phyloP scores from a whole-genome alignment of 2,329 filamentous ascomycete species.

The Penicillium paneum region DNA sequence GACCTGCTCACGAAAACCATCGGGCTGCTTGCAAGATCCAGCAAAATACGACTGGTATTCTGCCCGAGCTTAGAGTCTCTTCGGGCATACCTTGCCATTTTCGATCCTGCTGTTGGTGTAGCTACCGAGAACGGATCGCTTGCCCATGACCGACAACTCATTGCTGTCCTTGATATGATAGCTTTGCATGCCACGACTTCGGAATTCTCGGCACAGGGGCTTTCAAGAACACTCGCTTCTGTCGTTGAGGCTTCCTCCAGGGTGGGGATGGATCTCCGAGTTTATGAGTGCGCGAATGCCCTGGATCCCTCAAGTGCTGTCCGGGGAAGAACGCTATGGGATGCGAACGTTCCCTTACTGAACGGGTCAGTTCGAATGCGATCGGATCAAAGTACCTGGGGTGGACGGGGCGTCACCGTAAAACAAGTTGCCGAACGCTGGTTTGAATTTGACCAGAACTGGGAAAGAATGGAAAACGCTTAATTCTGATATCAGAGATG shows the following conservation, averaged over 20 bases:
- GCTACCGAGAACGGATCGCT: background rate
- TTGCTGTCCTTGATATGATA: constrained; percentile 43
- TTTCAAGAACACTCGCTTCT: constrained; percentile 45
- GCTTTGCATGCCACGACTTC: constrained; percentile 43
- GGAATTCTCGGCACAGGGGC: constrained; percentile 49
- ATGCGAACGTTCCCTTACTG: constrained; percentile 59
- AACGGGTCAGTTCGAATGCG: constrained; percentile 53
- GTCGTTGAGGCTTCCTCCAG: constrained; percentile 38
- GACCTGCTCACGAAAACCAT: constrained; percentile 63
- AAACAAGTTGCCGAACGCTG: constrained; percentile 60
- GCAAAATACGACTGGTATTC: constrained; percentile 68
- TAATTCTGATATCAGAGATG: constrained; percentile 7
- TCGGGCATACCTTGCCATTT: constrained; percentile 68
- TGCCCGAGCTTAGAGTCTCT: constrained; percentile 72
- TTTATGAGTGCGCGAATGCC: constrained; percentile 43
- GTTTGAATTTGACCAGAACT: constrained; percentile 55
- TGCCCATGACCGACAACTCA: constrained; percentile 14
- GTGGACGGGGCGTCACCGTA: constrained; percentile 57
- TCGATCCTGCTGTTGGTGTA: constrained; percentile 22
- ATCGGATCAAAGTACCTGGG: constrained; percentile 53
- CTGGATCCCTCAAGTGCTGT: constrained; percentile 29
- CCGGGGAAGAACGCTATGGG: constrained; percentile 39
- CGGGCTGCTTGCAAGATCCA: constrained; percentile 64
- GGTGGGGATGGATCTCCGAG: constrained; percentile 30
- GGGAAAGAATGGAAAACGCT: constrained; percentile 8